These are phyloP conservation scores for Pelargonium myrrhifolium DNA, from an alignment of 441 rosid genomes.

Conservation along the genomic window DNA sequence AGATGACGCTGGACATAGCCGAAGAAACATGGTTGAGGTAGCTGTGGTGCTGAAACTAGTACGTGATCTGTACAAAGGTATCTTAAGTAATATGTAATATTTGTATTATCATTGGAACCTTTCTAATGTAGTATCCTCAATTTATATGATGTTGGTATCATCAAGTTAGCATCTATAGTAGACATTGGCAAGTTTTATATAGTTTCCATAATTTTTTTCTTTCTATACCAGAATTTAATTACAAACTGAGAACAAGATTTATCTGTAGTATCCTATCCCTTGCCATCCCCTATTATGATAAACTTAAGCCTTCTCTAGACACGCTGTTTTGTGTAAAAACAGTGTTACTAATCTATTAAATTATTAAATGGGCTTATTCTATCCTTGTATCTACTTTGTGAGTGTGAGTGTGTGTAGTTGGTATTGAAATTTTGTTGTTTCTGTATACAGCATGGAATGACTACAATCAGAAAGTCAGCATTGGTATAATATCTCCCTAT, in stretches of 20 bases:
- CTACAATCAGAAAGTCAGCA: slow-evolving; percentile 17
- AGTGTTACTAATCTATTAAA: not conserved
- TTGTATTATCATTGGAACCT: not conserved
- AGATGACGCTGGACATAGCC: slow-evolving; percentile 24
- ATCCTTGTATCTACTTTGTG: not conserved
- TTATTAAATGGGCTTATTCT: not conserved
- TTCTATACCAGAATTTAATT: not conserved
- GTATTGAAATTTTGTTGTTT: not conserved
- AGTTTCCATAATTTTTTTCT: not conserved
- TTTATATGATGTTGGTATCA: not conserved
- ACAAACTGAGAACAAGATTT: too few relatives aligned
- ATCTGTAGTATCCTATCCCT: too few relatives aligned
- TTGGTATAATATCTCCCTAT: slow-evolving; percentile 46
- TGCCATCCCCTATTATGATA: too few relatives aligned
- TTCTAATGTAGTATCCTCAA: not conserved
- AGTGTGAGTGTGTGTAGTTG: not conserved
- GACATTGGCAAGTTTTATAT: too few relatives aligned
- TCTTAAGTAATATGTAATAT: not conserved
- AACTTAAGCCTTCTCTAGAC: too few relatives aligned
- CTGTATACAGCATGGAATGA: slow-evolving; percentile 25
- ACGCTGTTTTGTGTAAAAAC: not conserved
- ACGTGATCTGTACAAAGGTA: slow-evolving; percentile 29
- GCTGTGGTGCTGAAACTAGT: slow-evolving; percentile 30
- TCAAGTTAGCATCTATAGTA: too few relatives aligned
- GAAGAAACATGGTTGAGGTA: slow-evolving; percentile 39